Conservation (phyloP, 139 green algal species). For the Haematococcus lacustris region DNA sequence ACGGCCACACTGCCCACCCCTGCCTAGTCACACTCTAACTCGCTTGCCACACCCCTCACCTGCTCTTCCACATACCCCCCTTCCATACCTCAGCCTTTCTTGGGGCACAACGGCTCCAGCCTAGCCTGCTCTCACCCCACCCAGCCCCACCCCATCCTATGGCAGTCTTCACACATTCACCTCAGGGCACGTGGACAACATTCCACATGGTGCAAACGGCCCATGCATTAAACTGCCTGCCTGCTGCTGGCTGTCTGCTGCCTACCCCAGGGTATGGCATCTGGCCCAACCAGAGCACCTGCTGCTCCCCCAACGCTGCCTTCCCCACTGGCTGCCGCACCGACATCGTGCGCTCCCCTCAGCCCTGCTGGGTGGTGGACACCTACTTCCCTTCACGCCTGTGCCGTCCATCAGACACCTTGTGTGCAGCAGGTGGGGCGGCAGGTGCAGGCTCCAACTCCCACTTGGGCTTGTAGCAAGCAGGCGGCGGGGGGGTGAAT, state of each 20-base stretch:
- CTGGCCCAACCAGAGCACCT: conserved; percentile 16
- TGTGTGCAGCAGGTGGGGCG: conserved; percentile 16
- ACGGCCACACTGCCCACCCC: neutral
- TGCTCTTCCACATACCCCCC: neutral
- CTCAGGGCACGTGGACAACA: too few species aligned
- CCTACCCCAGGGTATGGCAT: conserved; percentile 43
- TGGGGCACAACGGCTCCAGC: neutral
- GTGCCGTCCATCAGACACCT: conserved; percentile 18
- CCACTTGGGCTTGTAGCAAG: neutral
- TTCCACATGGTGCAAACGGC: too few species aligned
- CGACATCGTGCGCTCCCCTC: conserved; percentile 1
- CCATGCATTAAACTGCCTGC: too few species aligned
- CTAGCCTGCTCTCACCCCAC: neutral
- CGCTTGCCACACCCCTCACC: neutral
- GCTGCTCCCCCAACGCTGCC: conserved; percentile 25
- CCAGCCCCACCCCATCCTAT: neutral
- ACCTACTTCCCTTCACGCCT: conserved; percentile 34
- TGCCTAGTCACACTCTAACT: neutral
- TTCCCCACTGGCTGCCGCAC: conserved; percentile 32
- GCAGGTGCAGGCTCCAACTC: neutral
- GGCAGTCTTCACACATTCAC: neutral
- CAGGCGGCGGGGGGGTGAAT: too few species aligned
- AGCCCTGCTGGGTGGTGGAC: conserved; percentile 44
- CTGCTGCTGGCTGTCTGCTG: too few species aligned
- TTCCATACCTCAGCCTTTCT: neutral